Percentiles rank a stretch among this genome's conserved stretches.
These are phyloP conservation scores for Rhodotorula sp. DNA, from an alignment of 1,284 basidiomycete species.

Conservation along the genomic window DNA sequence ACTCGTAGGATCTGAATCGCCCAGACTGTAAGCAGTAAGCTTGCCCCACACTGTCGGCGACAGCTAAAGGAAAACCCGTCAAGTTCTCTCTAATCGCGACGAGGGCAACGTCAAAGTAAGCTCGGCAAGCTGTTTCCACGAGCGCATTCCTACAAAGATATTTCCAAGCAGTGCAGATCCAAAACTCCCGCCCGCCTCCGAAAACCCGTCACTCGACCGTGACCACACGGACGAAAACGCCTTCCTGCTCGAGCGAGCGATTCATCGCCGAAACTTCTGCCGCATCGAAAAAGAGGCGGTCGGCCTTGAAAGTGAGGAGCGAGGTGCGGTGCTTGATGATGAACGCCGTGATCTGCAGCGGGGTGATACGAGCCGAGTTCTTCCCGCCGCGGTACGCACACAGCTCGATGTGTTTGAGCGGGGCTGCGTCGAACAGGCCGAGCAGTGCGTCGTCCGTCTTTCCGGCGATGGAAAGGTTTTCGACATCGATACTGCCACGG, in stretches of 20 bases:
- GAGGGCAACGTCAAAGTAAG: too few species aligned
- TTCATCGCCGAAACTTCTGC: neutral
- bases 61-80: too few species aligned
- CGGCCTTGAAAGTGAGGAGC: neutral
- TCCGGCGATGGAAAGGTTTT: neutral
- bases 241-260: slow-evolving; percentile 2
- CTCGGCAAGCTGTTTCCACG: too few species aligned
- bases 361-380: neutral
- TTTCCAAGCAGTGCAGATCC: too few species aligned
- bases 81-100: too few species aligned
- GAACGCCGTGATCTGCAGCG: too few species aligned
- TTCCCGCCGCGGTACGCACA: neutral
- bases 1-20: too few species aligned
- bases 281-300: neutral
- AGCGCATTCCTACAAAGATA: too few species aligned
- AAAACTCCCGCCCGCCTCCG: too few species aligned
- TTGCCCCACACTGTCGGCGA: too few species aligned
- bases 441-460: neutral
- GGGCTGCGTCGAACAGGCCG: neutral
- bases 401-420: slow-evolving; percentile 9
- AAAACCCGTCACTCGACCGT: neutral
- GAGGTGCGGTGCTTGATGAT: neutral
- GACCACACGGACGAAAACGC: slow-evolving; percentile 1
- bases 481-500: too few species aligned
- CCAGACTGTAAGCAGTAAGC: too few species aligned